phyloP scores from a whole-genome alignment of 768 basidiomycete species.

The Trametes punicea region DNA sequence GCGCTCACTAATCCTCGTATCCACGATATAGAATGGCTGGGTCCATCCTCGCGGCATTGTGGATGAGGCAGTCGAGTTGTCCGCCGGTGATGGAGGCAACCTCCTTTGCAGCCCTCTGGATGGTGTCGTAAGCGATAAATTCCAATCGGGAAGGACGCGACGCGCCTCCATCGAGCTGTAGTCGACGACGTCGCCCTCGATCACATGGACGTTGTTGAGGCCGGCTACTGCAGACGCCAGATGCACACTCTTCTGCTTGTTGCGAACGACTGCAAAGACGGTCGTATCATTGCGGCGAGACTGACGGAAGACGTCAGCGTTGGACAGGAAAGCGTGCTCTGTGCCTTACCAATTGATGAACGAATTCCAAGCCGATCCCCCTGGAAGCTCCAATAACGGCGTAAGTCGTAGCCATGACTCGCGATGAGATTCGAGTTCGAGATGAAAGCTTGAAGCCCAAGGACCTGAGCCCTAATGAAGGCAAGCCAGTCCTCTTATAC shows the following conservation, averaged over 20 bases:
- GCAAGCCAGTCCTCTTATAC: no score
- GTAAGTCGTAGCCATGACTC: slow-evolving; percentile 8
- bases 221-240: slow-evolving; percentile 2
- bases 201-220: slow-evolving; percentile 30
- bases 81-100: neutral
- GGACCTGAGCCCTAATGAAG: no score
- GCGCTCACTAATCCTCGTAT: slow-evolving; percentile 1
- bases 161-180: slow-evolving; percentile 29
- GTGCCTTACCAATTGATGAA: slow-evolving; percentile 18
- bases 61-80: neutral
- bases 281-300: slow-evolving; percentile 12
- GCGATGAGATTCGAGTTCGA: no score
- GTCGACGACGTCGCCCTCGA: slow-evolving; percentile 38
- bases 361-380: slow-evolving; percentile 17
- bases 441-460: no score
- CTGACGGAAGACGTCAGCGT: neutral
- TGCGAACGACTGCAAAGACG: slow-evolving; percentile 26
- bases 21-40: neutral
- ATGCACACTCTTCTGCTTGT: slow-evolving; percentile 10
- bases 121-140: no score
- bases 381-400: slow-evolving; percentile 21
- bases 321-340: no score
- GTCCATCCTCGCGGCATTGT: neutral
- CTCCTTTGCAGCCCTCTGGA: slow-evolving; percentile 16
- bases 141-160: no score